Conservation (phyloP, 768 basidiomycete genomes). For the Pisolithus tinctorius region DNA sequence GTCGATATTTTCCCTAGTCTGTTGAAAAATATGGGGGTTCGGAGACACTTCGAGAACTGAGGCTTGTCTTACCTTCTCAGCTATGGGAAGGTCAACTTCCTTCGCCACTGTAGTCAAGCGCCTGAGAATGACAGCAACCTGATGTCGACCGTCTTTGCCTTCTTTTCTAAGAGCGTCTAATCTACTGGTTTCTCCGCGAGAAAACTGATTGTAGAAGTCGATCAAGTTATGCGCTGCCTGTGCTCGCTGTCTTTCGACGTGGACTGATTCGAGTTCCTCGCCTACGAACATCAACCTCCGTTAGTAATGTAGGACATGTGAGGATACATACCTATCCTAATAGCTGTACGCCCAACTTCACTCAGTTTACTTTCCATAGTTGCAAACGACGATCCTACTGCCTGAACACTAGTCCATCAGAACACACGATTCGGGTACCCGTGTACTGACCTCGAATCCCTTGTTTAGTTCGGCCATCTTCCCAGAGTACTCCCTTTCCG, state of each 20-base stretch:
- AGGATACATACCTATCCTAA: conserved; percentile 70
- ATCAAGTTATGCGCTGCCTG: conserved; percentile 93
- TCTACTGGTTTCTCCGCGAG: conserved; percentile 68
- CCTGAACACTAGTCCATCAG: conserved; percentile 36
- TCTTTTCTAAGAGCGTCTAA: conserved; percentile 79
- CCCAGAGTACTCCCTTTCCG: conserved; percentile 91
- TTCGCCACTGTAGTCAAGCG: conserved; percentile 83
- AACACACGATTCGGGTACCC: not conserved
- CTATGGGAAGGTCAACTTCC: conserved; percentile 83
- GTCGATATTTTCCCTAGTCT: conserved; percentile 91
- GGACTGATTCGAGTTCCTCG: conserved; percentile 92
- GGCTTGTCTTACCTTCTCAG: conserved; percentile 56
- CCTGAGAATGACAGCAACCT: conserved; percentile 82
- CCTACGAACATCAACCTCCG: conserved; percentile 38
- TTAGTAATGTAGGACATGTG: not conserved
- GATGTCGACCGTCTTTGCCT: conserved; percentile 80
- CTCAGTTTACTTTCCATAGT: conserved; percentile 89
- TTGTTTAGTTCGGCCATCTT: conserved; percentile 89
- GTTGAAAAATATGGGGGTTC: not conserved
- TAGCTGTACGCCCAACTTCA: conserved; percentile 89
- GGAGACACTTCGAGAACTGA: not conserved
- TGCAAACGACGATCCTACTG: conserved; percentile 80
- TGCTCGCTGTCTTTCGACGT: conserved; percentile 85
- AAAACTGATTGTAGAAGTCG: conserved; percentile 90
- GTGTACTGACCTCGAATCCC: conserved; percentile 76